Evolutionary conservation across 495 filamentous ascomycete genomes (phyloP), one percentile per base, ranked within the genome.

Genomic region (Trichoderma parareesei): DNA sequence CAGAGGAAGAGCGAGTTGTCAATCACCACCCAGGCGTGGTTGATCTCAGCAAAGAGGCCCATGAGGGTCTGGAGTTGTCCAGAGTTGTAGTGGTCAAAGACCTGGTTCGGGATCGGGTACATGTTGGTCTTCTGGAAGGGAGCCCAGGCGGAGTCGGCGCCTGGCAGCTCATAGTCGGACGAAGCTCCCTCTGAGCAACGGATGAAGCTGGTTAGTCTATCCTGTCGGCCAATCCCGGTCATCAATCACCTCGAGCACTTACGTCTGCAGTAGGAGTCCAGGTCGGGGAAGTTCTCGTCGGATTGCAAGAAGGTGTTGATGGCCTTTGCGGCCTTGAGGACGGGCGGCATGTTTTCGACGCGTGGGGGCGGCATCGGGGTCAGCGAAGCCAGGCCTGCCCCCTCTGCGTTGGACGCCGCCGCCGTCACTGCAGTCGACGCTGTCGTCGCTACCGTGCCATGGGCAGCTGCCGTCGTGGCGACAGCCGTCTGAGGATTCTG

Each of bases 1-100:
- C 94, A 99, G 13, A 99, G 80, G 72, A 98, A 99, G 37, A 99
- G 81, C 63, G 90, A 87, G 75, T 94, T 96, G 76, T 99, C 94
- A 71, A 99, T 96, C 0, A 90, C 83, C 27, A 95, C 88, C 92
- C 93, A 99, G 55, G 93, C 93, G 77, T 97, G 93, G 65, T 91
- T 90, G 68, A 99, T 74, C 73, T 92, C 88, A 27, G 94, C 90
- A 74, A 99, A 97, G 46, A 98, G 76, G 27, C 94, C 94, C 87
- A 98, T 95, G 71, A 82, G 85, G 11, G 93, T 94, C 35, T 87
- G 87, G 2, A 96, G 85, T 67, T 93, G 85, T 59, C 89, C 89
- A 27, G 82, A 77, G 73, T 99, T 95, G 73, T 92, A 90, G 69
- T 95, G 92, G 65, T 91, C 88, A 70, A 97, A 92, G 41, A 98